These are phyloP conservation scores for Leccinum pseudoinsigne DNA, from an alignment of 1,284 basidiomycete genomes.

Conservation along the genomic window DNA sequence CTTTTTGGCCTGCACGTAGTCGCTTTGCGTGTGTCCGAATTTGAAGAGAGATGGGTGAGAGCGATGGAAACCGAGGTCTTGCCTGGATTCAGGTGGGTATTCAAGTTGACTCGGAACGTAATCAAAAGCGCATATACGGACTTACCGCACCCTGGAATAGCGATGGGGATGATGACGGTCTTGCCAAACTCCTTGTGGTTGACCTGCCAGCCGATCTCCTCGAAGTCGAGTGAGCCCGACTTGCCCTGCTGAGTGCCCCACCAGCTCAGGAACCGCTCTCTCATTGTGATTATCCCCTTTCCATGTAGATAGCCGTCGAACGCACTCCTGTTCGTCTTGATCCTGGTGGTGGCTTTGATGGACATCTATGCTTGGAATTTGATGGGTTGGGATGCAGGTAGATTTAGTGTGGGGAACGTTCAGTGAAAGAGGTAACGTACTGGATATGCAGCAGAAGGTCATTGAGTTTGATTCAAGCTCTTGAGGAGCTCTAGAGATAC, in stretches of 20 bases:
- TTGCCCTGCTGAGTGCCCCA: conserved; percentile 50
- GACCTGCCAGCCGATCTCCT: conserved; percentile 15
- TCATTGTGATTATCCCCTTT: conserved; percentile 82
- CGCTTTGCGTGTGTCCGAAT: conserved; percentile 90
- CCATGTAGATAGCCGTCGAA: conserved; percentile 73
- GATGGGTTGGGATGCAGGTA: no score
- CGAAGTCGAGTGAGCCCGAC: conserved; percentile 31
- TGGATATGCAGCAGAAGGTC: no score
- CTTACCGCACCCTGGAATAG: conserved; percentile 90
- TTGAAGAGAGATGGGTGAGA: conserved; percentile 70
- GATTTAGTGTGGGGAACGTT: no score
- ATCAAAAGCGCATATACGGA: conserved; percentile 12
- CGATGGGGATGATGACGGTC: conserved; percentile 86
- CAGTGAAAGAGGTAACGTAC: no score
- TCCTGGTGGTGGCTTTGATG: conserved; percentile 29
- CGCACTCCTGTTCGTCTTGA: conserved; percentile 56
- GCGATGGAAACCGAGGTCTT: conserved; percentile 90
- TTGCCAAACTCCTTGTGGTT: conserved; percentile 55
- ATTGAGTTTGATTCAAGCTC: no score
- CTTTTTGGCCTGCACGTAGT: conserved; percentile 85
- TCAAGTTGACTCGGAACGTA: neutral
- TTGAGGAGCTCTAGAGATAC: no score
- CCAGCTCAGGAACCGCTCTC: conserved; percentile 82
- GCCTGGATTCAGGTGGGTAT: conserved; percentile 43
- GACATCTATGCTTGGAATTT: no score